Evolutionary conservation across 2,329 filamentous ascomycete genomes (phyloP).

Genomic region (Triangularia setosa): DNA sequence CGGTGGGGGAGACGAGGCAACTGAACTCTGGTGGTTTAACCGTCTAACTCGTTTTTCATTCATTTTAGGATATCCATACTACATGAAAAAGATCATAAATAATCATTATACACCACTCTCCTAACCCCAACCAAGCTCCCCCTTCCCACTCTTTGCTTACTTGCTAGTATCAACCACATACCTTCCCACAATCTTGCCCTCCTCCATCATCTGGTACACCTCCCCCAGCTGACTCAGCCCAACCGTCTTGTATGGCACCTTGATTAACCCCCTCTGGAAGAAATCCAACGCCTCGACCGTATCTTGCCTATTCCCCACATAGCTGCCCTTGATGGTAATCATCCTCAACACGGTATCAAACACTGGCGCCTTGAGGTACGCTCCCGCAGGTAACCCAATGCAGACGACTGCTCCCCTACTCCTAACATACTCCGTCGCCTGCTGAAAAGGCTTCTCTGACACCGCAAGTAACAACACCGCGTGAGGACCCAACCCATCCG

Average conservation of each 20-base stretch:
- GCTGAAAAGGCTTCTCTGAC: conserved; percentile 89
- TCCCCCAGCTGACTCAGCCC: conserved; percentile 74
- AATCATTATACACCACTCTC: not conserved
- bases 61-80: not conserved
- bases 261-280: conserved; percentile 77
- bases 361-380: conserved; percentile 76
- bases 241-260: conserved; percentile 79
- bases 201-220: conserved; percentile 73
- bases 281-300: conserved; percentile 88
- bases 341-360: conserved; percentile 87
- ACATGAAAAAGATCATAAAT: not conserved
- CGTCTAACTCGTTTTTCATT: conserved; percentile 33
- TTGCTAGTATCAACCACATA: conserved; percentile 71
- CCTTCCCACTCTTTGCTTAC: conserved; percentile 10
- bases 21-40: conserved; percentile 64
- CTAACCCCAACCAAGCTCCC: not conserved
- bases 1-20: conserved; percentile 79
- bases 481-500: conserved; percentile 79
- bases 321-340: conserved; percentile 88
- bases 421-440: conserved; percentile 84
- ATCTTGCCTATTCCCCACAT: conserved; percentile 90
- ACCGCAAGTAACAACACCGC: conserved; percentile 85
- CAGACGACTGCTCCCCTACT: conserved; percentile 78
- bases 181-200: conserved; percentile 69
- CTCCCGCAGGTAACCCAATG: conserved; percentile 81